Base-by-base conservation (phyloP, 108 stramenopile genomes). In the Aurantiochytrium sp. region DNA sequence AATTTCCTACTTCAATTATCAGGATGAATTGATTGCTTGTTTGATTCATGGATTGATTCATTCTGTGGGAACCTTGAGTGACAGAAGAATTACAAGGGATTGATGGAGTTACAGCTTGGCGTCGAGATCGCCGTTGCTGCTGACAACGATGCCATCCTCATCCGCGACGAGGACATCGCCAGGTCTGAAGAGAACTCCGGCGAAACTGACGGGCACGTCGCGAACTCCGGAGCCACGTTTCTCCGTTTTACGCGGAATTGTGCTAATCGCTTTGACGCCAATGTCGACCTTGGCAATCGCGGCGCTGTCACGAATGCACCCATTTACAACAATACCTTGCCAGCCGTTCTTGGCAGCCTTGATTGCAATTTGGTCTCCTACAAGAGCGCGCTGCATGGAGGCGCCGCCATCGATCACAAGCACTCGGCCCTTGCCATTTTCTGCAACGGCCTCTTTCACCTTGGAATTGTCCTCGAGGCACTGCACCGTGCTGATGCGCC, bases 401-500 rank as follows among this genome's bases (percentile, higher is more conserved):
- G 43, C 76, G 45, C 76, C 76, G 18, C 49, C 76, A 35, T 83
- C 49, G 51, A 83, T 23, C 10, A 83, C 76, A 12, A 83, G 76
- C n/a, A 83, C 76, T 6, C 51, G 19, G 51, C 76, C 76, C 8
- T 6, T 12, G 3, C 76, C 76, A 12, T 47, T 18, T 23, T 83
- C 76, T 8, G 76, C 76, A 12, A 83, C 76, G 45, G 76, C 76
- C 25, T 83, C 76, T 45, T 83, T 83, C 43, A 83, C 76, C 76
- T 53, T 47, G 51, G 76, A 83, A 23, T 83, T 83, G 51, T 83
- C 76, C 5, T 83, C 76, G 23, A 83, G 45, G 76, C 76, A 83
- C 51, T 83, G 76, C 45, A 83, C 76, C 45, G 76, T 83, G 45
- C 49, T 25, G 12, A 83, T 23, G 49, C 49, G 76, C 10, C 76